phyloP scores from a whole-genome alignment of 306 rosid genomes.

The Quercus engelmannii region DNA sequence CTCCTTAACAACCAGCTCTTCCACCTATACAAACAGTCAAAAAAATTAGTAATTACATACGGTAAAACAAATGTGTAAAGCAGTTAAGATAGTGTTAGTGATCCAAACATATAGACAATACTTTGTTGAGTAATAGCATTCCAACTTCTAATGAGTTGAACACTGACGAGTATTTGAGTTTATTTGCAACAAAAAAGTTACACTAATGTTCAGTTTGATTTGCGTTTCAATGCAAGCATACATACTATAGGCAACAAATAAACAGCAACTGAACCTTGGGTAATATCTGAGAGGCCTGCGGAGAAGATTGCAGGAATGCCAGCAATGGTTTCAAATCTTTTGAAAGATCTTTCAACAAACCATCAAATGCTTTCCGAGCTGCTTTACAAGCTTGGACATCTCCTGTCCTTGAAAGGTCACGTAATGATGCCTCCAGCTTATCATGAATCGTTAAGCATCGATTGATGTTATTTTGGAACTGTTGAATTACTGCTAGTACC shows the following conservation, averaged over 20 bases:
- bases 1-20: conserved; percentile 79
- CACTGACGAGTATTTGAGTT: not conserved
- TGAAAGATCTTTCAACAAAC: conserved; percentile 73
- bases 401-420: conserved; percentile 87
- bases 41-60: not conserved
- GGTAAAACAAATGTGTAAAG: not conserved
- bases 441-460: conserved; percentile 68
- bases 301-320: conserved; percentile 71
- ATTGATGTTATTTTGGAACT: conserved; percentile 47
- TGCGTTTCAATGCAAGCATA: not conserved
- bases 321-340: conserved; percentile 75
- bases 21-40: conserved; percentile 57
- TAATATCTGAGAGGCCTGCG: conserved; percentile 69
- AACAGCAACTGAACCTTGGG: conserved; percentile 61
- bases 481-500: conserved; percentile 75
- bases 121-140: not conserved
- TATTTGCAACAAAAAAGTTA: not conserved
- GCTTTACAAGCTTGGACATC: conserved; percentile 86
- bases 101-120: not conserved
- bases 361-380: conserved; percentile 82
- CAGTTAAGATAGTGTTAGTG: not conserved
- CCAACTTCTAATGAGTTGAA: not conserved
- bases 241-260: not conserved
- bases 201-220: not conserved
- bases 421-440: conserved; percentile 84